Conservation (phyloP, 2,329 filamentous ascomycete genomes). For the Aspergillus viridinutans region DNA sequence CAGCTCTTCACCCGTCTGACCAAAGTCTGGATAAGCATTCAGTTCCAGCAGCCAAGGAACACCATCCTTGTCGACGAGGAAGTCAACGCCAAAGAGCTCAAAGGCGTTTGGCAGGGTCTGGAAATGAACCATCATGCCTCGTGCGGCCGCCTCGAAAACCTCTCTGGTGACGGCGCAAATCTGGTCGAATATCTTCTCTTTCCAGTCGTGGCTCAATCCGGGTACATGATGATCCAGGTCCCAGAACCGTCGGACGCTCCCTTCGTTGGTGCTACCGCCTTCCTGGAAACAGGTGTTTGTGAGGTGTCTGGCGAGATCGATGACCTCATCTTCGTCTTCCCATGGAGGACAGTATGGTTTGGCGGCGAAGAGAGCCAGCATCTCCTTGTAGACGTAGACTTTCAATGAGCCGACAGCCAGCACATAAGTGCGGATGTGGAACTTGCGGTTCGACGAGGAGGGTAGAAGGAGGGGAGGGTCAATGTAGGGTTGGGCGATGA, state of each 20-base stretch:
- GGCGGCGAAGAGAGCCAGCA: slow-evolving; percentile 90
- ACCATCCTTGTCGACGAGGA: slow-evolving; percentile 66
- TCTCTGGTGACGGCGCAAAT: slow-evolving; percentile 71
- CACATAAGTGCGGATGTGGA: slow-evolving; percentile 91
- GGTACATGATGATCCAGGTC: slow-evolving; percentile 49
- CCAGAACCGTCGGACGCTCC: slow-evolving; percentile 73
- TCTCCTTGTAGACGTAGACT: slow-evolving; percentile 81
- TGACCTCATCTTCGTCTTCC: slow-evolving; percentile 37
- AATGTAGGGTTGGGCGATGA: slow-evolving; percentile 93
- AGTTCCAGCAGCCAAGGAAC: slow-evolving; percentile 78
- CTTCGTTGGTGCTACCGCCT: slow-evolving; percentile 49
- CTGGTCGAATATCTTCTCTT: slow-evolving; percentile 64
- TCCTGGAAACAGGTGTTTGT: slow-evolving; percentile 94
- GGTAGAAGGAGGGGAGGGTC: slow-evolving; percentile 74
- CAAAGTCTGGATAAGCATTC: slow-evolving; percentile 95
- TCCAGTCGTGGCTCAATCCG: slow-evolving; percentile 41
- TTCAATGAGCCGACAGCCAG: slow-evolving; percentile 72
- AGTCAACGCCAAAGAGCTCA: slow-evolving; percentile 89
- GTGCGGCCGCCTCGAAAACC: slow-evolving; percentile 79
- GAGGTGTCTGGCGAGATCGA: slow-evolving; percentile 69
- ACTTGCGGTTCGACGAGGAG: slow-evolving; percentile 67
- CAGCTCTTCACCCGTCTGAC: slow-evolving; percentile 77
- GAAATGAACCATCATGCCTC: slow-evolving; percentile 84
- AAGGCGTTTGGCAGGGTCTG: slow-evolving; percentile 84
- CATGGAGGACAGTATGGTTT: slow-evolving; percentile 64